Conservation (phyloP, 441 rosid species). For the Gossypium schwendimanii region DNA sequence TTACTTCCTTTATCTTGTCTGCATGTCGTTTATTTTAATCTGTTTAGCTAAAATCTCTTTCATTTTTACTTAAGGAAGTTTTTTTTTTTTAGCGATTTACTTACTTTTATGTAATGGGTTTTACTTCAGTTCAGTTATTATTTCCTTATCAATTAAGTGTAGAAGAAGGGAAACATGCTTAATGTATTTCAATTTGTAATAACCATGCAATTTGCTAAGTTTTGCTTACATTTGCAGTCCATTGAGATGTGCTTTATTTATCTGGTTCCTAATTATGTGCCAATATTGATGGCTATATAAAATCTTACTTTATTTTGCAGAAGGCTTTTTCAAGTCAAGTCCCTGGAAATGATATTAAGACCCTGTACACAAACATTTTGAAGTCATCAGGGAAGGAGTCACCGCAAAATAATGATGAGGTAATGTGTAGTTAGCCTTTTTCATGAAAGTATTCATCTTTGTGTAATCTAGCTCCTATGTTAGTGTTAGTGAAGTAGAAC, state of each 20-base stretch:
- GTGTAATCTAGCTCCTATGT: background rate
- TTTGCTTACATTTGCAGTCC: background rate
- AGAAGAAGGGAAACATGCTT: background rate
- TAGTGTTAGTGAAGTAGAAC: background rate
- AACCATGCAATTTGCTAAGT: background rate
- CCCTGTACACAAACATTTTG: constrained; percentile 39
- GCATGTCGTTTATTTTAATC: background rate
- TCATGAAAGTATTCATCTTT: background rate
- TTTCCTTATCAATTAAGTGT: background rate
- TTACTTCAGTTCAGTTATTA: background rate
- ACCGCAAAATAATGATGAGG: constrained; percentile 40
- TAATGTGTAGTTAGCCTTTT: constrained; percentile 18
- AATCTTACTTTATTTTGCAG: constrained; percentile 30
- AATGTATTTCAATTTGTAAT: background rate
- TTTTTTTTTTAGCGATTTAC: constrained; percentile 11
- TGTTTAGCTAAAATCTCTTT: background rate
- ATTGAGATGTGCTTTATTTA: background rate
- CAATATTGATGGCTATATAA: background rate
- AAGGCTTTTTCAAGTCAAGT: constrained; percentile 17
- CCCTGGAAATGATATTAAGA: constrained; percentile 44
- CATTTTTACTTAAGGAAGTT: background rate
- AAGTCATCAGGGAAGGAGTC: constrained; percentile 39
- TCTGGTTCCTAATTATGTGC: background rate
- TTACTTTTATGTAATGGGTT: background rate
- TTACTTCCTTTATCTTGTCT: background rate